Percentiles rank a stretch among this genome's conserved stretches.
Conservation (phyloP, 2,329 filamentous ascomycete species). For the Colletotrichum spinosum region DNA sequence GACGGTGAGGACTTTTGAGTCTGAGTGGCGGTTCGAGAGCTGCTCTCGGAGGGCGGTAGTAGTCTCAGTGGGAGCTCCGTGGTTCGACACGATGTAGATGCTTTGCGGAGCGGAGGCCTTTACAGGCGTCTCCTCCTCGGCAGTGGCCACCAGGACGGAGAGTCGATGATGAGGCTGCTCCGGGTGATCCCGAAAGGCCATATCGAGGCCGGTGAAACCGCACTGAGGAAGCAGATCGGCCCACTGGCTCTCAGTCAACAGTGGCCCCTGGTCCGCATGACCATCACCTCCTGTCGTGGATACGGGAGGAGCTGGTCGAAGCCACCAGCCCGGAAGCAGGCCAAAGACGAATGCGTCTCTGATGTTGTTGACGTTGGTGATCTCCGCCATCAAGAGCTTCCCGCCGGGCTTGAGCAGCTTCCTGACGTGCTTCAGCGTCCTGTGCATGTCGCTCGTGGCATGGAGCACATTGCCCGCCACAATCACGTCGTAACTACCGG, state of each 20-base stretch:
- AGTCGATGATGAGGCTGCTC: slow-evolving; percentile 13
- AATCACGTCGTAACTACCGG: slow-evolving; percentile 48
- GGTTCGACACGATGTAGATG: not conserved
- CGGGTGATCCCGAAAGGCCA: slow-evolving; percentile 40
- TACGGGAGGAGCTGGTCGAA: slow-evolving; percentile 41
- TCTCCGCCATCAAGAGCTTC: slow-evolving; percentile 40
- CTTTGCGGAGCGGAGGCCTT: no score
- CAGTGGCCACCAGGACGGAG: slow-evolving; percentile 3
- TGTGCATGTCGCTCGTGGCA: slow-evolving; percentile 42
- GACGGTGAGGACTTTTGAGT: not conserved
- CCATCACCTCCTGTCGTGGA: slow-evolving; percentile 40
- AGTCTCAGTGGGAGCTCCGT: slow-evolving; percentile 34
- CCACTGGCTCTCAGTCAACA: slow-evolving; percentile 42
- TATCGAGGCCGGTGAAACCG: slow-evolving; percentile 40
- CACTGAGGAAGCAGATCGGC: slow-evolving; percentile 31
- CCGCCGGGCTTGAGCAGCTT: slow-evolving; percentile 45
- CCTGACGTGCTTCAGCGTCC: slow-evolving; percentile 38
- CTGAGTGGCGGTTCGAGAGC: not conserved
- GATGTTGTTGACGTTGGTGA: slow-evolving; percentile 36
- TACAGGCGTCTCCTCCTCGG: not conserved
- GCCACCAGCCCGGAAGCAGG: slow-evolving; percentile 52
- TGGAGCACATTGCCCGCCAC: slow-evolving; percentile 48
- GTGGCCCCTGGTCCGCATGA: slow-evolving; percentile 37
- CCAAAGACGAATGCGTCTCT: slow-evolving; percentile 45
- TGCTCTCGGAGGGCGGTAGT: no score